Evolutionary conservation across 331 rosid genomes (phyloP), one percentile per base, ranked within the genome.

Genomic region (Quercus lobata): DNA sequence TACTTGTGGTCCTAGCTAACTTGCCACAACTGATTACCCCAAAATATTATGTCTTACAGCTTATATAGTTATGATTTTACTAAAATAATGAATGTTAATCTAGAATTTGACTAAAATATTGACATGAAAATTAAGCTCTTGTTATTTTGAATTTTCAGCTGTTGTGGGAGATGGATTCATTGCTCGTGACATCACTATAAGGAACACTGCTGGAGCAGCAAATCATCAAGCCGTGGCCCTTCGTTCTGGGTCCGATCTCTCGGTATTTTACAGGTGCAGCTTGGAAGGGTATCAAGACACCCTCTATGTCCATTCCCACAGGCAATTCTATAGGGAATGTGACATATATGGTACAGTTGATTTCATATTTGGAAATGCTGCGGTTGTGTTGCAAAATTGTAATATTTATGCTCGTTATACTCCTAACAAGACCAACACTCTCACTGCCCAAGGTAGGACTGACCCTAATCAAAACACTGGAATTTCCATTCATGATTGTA

Each of bases 211-310:
- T 46, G 97, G 98, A 57, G 83, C 90, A 6, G 56, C 83, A 60
- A 94, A 86, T 25, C 90, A 91, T 44, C 98, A 94, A 79, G 97
- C 97, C 2, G 98, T 94, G 81, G 98, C 98, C 21, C 71, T 94
- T 4, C 91, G 97, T 15, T 94, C 98, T 0, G 92, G 93, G 12
- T 94, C 98, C 6, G 98, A 94, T 58, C 84, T 87, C 15, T 92
- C 97, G 1, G 98, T 92, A 0, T 91, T 92, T 27, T 92, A 91
- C 56, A 80, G 22, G 57, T 94, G 98, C 29, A 68, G 98, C 30
- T 92, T 94, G 7, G 97, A 94, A 79, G 98, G 98, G 7, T 89
- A 71, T 10, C 98, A 94, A 81, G 98, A 94, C 83, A 94, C 98
- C 17, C 84, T 94, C 1, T 91, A 92, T 35, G 98, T 91, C 22